These are phyloP conservation scores for Daldinia concentrica DNA, from an alignment of 495 filamentous ascomycete species.

Conservation along the genomic window DNA sequence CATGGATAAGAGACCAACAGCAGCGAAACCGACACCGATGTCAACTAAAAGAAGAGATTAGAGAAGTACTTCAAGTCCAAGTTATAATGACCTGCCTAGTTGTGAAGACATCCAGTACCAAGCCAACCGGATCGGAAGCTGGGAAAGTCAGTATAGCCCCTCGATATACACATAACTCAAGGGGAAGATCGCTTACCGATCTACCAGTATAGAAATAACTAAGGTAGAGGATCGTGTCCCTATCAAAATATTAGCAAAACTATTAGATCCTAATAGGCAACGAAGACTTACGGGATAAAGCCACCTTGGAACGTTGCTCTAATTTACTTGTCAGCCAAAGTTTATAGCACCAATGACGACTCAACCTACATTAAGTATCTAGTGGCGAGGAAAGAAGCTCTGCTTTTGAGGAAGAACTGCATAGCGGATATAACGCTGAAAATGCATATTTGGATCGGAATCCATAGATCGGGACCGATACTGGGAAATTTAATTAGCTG, in stretches of 20 bases:
- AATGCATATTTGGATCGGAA: slow-evolving; percentile 80
- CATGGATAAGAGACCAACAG: slow-evolving; percentile 76
- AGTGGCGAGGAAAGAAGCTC: slow-evolving; percentile 67
- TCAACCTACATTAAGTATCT: slow-evolving; percentile 68
- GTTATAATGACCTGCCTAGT: slow-evolving; percentile 23
- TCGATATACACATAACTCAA: too few species aligned
- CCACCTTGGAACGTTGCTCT: slow-evolving; percentile 73
- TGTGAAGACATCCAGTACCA: slow-evolving; percentile 44
- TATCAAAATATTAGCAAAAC: slow-evolving; percentile 15
- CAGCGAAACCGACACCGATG: slow-evolving; percentile 74
- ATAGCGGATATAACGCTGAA: slow-evolving; percentile 76
- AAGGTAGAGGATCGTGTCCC: slow-evolving; percentile 41
- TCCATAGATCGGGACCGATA: slow-evolving; percentile 81
- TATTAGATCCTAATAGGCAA: neutral
- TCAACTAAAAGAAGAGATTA: slow-evolving; percentile 52
- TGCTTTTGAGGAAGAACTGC: slow-evolving; percentile 73
- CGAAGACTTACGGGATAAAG: slow-evolving; percentile 60
- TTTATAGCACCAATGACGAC: neutral
- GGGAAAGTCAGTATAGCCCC: slow-evolving; percentile 4
- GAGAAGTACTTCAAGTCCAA: neutral
- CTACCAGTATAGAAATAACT: slow-evolving; percentile 41
- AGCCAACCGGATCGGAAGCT: slow-evolving; percentile 41
- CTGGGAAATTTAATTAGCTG: slow-evolving; percentile 12
- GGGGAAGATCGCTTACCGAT: slow-evolving; percentile 19
- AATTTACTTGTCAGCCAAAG: slow-evolving; percentile 7